These are phyloP conservation scores for Monilinia fructicola DNA, from an alignment of 2,329 filamentous ascomycete genomes.

Conservation along the genomic window DNA sequence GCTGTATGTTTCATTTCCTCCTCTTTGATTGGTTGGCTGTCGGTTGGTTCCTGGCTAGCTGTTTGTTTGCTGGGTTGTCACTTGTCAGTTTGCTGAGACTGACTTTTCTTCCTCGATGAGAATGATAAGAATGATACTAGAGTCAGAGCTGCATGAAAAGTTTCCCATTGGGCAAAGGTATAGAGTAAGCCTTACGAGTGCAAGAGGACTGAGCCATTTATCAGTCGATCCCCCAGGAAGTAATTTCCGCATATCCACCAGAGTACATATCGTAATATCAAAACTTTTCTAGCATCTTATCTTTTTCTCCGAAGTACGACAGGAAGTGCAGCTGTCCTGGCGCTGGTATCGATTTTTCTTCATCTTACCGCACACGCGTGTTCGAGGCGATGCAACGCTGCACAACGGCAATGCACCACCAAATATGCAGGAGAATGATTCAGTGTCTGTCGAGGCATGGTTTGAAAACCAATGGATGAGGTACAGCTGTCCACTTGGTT, in stretches of 20 bases:
- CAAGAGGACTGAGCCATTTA: conserved; percentile 12
- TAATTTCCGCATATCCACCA: conserved; percentile 9
- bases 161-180: not conserved
- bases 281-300: conserved; percentile 3
- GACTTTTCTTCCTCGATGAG: not conserved
- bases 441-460: not conserved
- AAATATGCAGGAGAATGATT: conserved; percentile 5
- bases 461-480: not conserved
- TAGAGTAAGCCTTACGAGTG: conserved; percentile 11
- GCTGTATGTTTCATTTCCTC: not conserved
- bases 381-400: not conserved
- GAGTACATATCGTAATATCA: not conserved
- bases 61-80: not conserved
- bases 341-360: conserved; percentile 2
- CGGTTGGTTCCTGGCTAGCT: not conserved
- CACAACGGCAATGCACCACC: conserved; percentile 2
- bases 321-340: not conserved
- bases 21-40: not conserved
- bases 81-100: conserved; percentile 2
- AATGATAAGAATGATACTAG: not conserved
- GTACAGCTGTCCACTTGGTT: not conserved
- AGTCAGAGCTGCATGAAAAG: conserved; percentile 2
- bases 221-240: not conserved
- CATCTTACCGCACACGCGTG: conserved; percentile 1
- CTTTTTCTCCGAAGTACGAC: conserved; percentile 14